Evolutionary conservation across 1,284 basidiomycete species (phyloP).

Genomic region (Fomes fomentarius): DNA sequence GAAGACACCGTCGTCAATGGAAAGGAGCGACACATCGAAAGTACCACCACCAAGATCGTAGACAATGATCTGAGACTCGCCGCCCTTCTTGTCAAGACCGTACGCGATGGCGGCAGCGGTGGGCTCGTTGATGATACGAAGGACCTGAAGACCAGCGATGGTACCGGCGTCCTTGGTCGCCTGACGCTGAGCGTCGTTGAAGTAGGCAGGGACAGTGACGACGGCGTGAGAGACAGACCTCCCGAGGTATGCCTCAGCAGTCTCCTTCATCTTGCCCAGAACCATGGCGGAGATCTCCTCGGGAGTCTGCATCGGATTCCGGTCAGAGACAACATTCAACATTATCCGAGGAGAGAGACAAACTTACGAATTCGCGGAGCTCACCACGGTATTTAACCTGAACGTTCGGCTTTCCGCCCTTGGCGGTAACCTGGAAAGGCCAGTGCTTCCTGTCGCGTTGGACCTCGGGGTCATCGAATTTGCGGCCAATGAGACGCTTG

Average conservation of each 20-base stretch:
- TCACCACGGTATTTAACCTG: slow-evolving; percentile 88
- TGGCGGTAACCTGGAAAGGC: slow-evolving; percentile 83
- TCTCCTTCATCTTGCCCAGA: slow-evolving; percentile 98
- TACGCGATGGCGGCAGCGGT: slow-evolving; percentile 98
- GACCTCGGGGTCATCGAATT: slow-evolving; percentile 79
- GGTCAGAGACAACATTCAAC: background rate
- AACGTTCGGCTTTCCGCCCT: slow-evolving; percentile 86
- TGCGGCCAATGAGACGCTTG: slow-evolving; percentile 95
- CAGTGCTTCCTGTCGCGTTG: slow-evolving; percentile 87
- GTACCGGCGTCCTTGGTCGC: slow-evolving; percentile 99
- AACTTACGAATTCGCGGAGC: slow-evolving; percentile 79
- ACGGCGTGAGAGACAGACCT: slow-evolving; percentile 97
- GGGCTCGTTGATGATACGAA: slow-evolving; percentile 99
- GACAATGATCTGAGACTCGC: slow-evolving; percentile 91
- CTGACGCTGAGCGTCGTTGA: slow-evolving; percentile 99
- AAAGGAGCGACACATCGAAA: slow-evolving; percentile 93
- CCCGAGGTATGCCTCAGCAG: slow-evolving; percentile 96
- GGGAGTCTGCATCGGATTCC: slow-evolving; percentile 55
- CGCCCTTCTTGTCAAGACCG: slow-evolving; percentile 95
- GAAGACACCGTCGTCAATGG: slow-evolving; percentile 98
- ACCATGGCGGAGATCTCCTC: slow-evolving; percentile 97
- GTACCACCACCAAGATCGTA: slow-evolving; percentile 89
- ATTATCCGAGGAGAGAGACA: background rate
- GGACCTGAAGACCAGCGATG: slow-evolving; percentile 94
- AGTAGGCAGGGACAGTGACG: slow-evolving; percentile 98